Percentiles rank a stretch among this genome's conserved stretches.
Conservation (phyloP, 352 stramenopile genomes). For the Phytophthora constricta region DNA sequence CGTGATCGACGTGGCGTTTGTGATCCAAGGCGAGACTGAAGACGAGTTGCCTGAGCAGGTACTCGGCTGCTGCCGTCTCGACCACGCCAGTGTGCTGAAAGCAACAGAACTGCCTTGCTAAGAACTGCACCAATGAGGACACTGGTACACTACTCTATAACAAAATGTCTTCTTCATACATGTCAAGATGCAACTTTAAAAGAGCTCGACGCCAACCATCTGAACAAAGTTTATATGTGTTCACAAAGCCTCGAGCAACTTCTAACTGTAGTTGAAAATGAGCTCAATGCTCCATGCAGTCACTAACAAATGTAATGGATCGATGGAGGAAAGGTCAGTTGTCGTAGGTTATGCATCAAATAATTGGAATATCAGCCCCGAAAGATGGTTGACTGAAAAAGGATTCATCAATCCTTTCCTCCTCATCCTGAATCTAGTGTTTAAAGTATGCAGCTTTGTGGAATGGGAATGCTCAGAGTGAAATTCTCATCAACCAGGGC, state of each 20-base stretch:
- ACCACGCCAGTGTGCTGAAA: constrained; percentile 71
- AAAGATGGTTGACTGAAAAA: constrained; percentile 91
- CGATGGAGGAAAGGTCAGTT: constrained; percentile 75
- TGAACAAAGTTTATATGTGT: no score
- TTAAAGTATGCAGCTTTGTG: constrained; percentile 4
- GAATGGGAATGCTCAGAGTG: constrained; percentile 73
- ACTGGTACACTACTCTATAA: not conserved
- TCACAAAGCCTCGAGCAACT: no score
- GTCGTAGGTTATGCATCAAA: constrained; percentile 81
- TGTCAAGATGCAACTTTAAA: no score
- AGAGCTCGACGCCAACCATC: no score
- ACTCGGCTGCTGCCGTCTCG: constrained; percentile 83
- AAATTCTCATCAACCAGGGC: constrained; percentile 77
- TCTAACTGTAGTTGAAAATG: no score
- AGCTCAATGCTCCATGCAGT: no score
- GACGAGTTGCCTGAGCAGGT: constrained; percentile 89
- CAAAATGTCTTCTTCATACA: no score
- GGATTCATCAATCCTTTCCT: constrained; percentile 81
- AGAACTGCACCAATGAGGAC: not conserved
- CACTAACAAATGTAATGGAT: no score
- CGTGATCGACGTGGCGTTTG: constrained; percentile 89
- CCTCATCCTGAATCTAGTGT: constrained; percentile 1
- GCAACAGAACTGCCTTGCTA: constrained; percentile 60
- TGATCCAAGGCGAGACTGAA: constrained; percentile 87
- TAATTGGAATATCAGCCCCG: constrained; percentile 88